These are phyloP conservation scores for Excoecaria agallocha DNA, from an alignment of 345 rosid species.

Conservation along the genomic window DNA sequence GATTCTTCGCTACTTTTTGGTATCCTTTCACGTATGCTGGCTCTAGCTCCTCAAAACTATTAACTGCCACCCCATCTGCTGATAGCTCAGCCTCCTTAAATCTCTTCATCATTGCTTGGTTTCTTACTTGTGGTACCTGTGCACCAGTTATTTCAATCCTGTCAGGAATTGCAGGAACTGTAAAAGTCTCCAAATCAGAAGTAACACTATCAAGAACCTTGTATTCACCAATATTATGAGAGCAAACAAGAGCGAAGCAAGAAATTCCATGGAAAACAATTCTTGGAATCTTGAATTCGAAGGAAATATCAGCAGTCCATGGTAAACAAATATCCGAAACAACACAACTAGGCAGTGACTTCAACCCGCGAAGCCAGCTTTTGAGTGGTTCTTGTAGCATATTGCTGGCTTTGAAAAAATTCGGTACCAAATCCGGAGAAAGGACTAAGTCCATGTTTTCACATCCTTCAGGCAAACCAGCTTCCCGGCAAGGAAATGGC, in stretches of 20 bases:
- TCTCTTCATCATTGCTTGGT: background rate
- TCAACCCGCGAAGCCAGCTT: slow-evolving; percentile 27
- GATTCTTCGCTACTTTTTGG: slow-evolving; percentile 41
- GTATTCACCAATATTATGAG: slow-evolving; percentile 31
- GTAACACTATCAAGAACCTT: slow-evolving; percentile 32
- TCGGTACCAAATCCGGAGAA: slow-evolving; percentile 40
- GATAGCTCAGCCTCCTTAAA: slow-evolving; percentile 43
- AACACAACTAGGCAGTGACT: too few species aligned
- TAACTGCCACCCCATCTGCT: slow-evolving; percentile 57
- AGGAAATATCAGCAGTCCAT: slow-evolving; percentile 56
- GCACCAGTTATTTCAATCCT: slow-evolving; percentile 41
- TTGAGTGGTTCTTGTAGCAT: slow-evolving; percentile 55
- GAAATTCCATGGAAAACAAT: slow-evolving; percentile 74
- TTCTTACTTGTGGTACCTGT: slow-evolving; percentile 68
- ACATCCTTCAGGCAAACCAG: slow-evolving; percentile 59
- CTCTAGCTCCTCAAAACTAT: slow-evolving; percentile 59
- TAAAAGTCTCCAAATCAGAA: slow-evolving; percentile 22
- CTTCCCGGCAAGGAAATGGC: slow-evolving; percentile 55
- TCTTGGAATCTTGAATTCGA: slow-evolving; percentile 52
- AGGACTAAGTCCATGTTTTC: slow-evolving; percentile 72
- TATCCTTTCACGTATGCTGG: slow-evolving; percentile 43
- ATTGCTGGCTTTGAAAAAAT: slow-evolving; percentile 47
- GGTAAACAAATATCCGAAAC: slow-evolving; percentile 60
- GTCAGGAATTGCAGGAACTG: slow-evolving; percentile 48
- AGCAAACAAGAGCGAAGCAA: slow-evolving; percentile 61